phyloP scores from a whole-genome alignment of 495 filamentous ascomycete genomes.

The Penicillium silybi region DNA sequence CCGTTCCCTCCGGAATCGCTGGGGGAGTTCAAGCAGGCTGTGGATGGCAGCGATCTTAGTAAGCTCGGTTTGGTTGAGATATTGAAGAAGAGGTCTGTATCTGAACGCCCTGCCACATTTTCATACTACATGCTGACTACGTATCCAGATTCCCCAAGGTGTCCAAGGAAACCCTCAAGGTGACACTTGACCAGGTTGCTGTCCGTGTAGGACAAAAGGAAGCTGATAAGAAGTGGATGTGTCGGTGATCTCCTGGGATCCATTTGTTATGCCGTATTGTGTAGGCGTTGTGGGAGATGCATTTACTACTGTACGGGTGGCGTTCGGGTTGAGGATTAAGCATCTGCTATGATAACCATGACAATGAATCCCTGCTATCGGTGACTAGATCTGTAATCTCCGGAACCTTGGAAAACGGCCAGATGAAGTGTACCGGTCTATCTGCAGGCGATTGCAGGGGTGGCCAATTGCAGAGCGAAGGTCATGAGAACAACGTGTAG shows the following conservation, averaged over 20 bases:
- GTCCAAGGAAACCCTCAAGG: conserved; percentile 65
- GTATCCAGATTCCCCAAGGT: conserved; percentile 35
- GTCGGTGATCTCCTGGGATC: conserved; percentile 31
- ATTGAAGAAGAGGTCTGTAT: conserved; percentile 59
- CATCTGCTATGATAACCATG: neutral
- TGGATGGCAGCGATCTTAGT: conserved; percentile 66
- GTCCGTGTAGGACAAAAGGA: conserved; percentile 60
- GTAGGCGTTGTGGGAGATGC: neutral
- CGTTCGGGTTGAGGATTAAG: neutral
- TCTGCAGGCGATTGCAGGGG: neutral
- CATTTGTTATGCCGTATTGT: neutral
- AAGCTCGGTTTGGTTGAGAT: conserved; percentile 75
- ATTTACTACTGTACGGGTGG: neutral
- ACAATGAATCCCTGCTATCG: neutral
- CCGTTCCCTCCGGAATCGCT: conserved; percentile 57
- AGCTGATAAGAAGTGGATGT: conserved; percentile 61
- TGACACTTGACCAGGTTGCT: conserved; percentile 68
- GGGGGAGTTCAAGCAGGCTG: conserved; percentile 65
- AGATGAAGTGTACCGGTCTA: neutral
- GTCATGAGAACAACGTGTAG: neutral
- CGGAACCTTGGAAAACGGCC: neutral
- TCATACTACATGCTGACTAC: neutral
- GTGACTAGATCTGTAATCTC: neutral
- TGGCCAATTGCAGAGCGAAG: neutral
- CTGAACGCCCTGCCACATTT: neutral